Base-by-base conservation (phyloP, 352 stramenopile genomes). In the Phytophthora pinifolia region DNA sequence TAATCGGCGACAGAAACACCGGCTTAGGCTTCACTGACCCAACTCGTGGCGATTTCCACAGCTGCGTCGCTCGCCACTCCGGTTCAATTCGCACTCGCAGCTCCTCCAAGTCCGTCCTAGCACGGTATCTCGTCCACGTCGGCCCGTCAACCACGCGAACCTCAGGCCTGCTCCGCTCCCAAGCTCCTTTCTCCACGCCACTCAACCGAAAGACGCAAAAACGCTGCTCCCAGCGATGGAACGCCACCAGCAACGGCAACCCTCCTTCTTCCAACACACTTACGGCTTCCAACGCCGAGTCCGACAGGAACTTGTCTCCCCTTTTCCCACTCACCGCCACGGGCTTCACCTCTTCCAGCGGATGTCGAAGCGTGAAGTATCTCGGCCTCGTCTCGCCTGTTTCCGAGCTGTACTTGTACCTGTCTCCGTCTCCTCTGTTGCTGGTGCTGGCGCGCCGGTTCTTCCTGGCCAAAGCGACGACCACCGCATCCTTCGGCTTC, bases 281-380 rank as follows among this genome's bases (percentile, higher is more conserved):
- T 14, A 91, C 73, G 13, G 73, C 65, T 57, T 86, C 65, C 15
- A 91, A 69, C 20, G 66, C 73, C 7, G 74, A 73, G 36, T 88
- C 73, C 4, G 69, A 74, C 9, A 89, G 39, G 42, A 86, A 86
- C 1, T 25, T 45, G 4, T 58, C 41, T 9, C 52, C 49, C 17
- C 17, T 34, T 20, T 43, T 60, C 17, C 18, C 20, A 13, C 17
- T 48, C n/a, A 48, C 74, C 0, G 77, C 76, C 17, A 90, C 63
- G 2, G 83, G 83, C 48, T 87, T 89, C 30, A 92, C 73, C 46
- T 94, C 83, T 31, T 90, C 79, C 15, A 94, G 70, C 22, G 83
- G 83, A 43, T 89, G 77, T 29, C 69, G 46, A 3, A 94, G 68
- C 25, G 81, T 89, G 54, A 94, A 94, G 48, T 85, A 88, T 10